These are phyloP conservation scores for Penicillium macrosclerotiorum DNA, from an alignment of 495 filamentous ascomycete species.

Conservation along the genomic window DNA sequence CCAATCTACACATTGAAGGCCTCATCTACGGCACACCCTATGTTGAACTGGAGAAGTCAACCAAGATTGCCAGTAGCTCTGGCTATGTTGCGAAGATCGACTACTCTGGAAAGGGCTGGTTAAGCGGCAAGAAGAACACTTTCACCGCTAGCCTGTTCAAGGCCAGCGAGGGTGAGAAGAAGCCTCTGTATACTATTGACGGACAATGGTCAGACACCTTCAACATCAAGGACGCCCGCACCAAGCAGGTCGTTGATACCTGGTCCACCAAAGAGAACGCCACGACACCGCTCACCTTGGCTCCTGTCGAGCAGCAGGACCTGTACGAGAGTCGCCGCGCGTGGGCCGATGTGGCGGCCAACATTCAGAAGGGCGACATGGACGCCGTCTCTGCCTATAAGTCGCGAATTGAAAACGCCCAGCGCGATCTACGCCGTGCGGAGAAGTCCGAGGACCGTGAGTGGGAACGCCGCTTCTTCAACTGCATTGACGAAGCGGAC, in stretches of 20 bases:
- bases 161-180: constrained; percentile 68
- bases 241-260: constrained; percentile 66
- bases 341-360: constrained; percentile 80
- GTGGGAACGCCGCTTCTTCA: constrained; percentile 89
- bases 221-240: constrained; percentile 68
- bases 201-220: constrained; percentile 92
- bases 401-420: constrained; percentile 84
- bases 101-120: constrained; percentile 89
- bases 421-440: constrained; percentile 77
- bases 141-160: constrained; percentile 79
- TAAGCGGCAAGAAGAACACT: constrained; percentile 92
- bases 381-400: constrained; percentile 77
- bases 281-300: constrained; percentile 68
- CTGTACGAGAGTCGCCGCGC: constrained; percentile 83
- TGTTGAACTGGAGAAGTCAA: constrained; percentile 80
- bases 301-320: constrained; percentile 78
- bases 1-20: constrained; percentile 89
- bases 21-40: constrained; percentile 88
- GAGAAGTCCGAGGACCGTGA: constrained; percentile 75
- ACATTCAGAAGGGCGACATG: constrained; percentile 79
- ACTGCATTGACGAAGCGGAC: constrained; percentile 43
- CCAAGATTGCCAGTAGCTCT: constrained; percentile 78
- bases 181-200: constrained; percentile 78
- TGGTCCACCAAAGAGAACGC: constrained; percentile 63
- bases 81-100: constrained; percentile 92